Conservation (phyloP, 1,139 yeast species). For the Candida dubliniensis region DNA sequence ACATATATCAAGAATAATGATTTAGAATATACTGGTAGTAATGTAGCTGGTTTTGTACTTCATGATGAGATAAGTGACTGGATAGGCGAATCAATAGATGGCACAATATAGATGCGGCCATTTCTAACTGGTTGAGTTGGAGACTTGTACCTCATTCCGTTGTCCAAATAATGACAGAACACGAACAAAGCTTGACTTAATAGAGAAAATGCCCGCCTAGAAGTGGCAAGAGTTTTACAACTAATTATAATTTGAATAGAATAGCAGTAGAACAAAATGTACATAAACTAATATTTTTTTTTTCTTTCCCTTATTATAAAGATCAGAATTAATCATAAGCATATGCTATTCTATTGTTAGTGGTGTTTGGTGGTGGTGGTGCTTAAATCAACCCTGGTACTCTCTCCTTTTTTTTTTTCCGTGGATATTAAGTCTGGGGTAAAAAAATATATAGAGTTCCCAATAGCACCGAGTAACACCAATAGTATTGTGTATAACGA, state of each 20-base stretch:
- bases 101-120: slow-evolving; percentile 44
- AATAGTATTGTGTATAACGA: too few relatives aligned
- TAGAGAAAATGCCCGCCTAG: too few relatives aligned
- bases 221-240: too few relatives aligned
- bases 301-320: too few relatives aligned
- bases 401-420: not conserved
- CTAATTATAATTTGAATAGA: too few relatives aligned
- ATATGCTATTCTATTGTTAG: not conserved
- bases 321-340: too few relatives aligned
- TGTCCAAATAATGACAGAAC: too few relatives aligned
- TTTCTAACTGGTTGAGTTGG: slow-evolving; percentile 26
- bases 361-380: not conserved
- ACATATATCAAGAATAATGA: slow-evolving; percentile 22
- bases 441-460: not conserved
- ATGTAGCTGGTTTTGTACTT: slow-evolving; percentile 45
- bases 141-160: too few relatives aligned
- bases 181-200: too few relatives aligned
- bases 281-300: too few relatives aligned
- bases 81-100: slow-evolving; percentile 50
- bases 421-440: slow-evolving; percentile 5
- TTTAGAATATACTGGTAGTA: slow-evolving; percentile 42
- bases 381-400: not conserved
- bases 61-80: slow-evolving; percentile 48
- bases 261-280: too few relatives aligned
- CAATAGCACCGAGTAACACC: not conserved